Percentiles rank a stretch among this genome's conserved stretches.
These are phyloP conservation scores for Geotrichum cucujoidarum DNA, from an alignment of 1,139 yeast genomes.

Conservation along the genomic window DNA sequence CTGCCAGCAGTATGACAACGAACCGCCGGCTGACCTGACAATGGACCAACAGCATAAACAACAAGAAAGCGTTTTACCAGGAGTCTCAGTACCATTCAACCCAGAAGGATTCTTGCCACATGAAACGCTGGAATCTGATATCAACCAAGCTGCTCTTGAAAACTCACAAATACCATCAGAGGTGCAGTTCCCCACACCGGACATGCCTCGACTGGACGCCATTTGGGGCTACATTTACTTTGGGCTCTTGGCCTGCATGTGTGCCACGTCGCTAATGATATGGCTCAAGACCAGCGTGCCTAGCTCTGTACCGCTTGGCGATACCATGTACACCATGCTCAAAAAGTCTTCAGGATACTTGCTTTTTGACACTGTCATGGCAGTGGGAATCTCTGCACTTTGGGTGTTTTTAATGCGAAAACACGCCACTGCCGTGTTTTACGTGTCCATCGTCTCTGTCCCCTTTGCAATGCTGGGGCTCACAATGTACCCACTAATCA, in stretches of 20 bases:
- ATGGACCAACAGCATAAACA: constrained; percentile 17
- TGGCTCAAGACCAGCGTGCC: constrained; percentile 35
- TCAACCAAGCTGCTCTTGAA: constrained; percentile 8
- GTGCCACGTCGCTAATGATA: constrained; percentile 37
- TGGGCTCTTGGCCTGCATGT: constrained; percentile 30
- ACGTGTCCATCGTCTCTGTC: constrained; percentile 35
- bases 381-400: constrained; percentile 26
- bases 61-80: constrained; percentile 2
- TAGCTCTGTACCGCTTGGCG: constrained; percentile 32
- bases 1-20: constrained; percentile 21
- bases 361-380: constrained; percentile 30
- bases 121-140: constrained; percentile 12
- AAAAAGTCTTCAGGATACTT: constrained; percentile 32
- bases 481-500: constrained; percentile 32
- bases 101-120: constrained; percentile 24
- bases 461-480: constrained; percentile 34
- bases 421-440: constrained; percentile 36
- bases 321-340: constrained; percentile 34
- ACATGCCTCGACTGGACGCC: constrained; percentile 27
- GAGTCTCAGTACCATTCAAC: constrained; percentile 23
- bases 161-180: constrained; percentile 9
- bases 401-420: constrained; percentile 37
- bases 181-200: constrained; percentile 9
- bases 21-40: constrained; percentile 30
- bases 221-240: constrained; percentile 35